These are phyloP conservation scores for Cucurbita argyrosperma DNA, from an alignment of 306 rosid genomes.

Conservation along the genomic window DNA sequence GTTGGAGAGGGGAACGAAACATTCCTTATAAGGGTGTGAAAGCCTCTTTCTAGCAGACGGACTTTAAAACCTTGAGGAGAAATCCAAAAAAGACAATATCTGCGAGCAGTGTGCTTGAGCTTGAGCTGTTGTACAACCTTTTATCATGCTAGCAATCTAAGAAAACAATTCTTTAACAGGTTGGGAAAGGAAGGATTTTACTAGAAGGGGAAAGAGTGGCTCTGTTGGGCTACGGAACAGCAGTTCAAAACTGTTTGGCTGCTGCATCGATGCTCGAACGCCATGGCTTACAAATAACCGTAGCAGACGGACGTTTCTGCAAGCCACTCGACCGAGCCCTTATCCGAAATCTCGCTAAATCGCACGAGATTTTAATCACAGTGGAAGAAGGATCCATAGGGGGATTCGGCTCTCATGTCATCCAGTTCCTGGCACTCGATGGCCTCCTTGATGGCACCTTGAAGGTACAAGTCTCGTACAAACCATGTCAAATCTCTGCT, in stretches of 20 bases:
- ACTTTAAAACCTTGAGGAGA: too few relatives aligned
- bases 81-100: too few relatives aligned
- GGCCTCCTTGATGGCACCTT: constrained; percentile 82
- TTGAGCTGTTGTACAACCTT: too few relatives aligned
- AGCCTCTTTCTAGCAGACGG: too few relatives aligned
- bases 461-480: constrained; percentile 34
- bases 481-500: not conserved
- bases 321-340: constrained; percentile 70
- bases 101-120: too few relatives aligned
- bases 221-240: constrained; percentile 70
- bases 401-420: constrained; percentile 95
- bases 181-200: constrained; percentile 66
- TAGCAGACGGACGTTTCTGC: constrained; percentile 83
- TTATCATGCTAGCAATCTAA: not conserved
- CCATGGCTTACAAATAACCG: constrained; percentile 42
- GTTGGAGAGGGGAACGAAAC: too few relatives aligned
- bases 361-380: constrained; percentile 68
- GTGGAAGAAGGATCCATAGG: constrained; percentile 97
- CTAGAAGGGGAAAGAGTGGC: constrained; percentile 86
- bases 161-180: constrained; percentile 12
- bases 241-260: constrained; percentile 62
- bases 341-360: constrained; percentile 68
- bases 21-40: too few relatives aligned
- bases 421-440: constrained; percentile 87
- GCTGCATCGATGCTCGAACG: constrained; percentile 38